These are phyloP conservation scores for Porcisia hertigi DNA, from an alignment of 208 protist species.

Conservation along the genomic window DNA sequence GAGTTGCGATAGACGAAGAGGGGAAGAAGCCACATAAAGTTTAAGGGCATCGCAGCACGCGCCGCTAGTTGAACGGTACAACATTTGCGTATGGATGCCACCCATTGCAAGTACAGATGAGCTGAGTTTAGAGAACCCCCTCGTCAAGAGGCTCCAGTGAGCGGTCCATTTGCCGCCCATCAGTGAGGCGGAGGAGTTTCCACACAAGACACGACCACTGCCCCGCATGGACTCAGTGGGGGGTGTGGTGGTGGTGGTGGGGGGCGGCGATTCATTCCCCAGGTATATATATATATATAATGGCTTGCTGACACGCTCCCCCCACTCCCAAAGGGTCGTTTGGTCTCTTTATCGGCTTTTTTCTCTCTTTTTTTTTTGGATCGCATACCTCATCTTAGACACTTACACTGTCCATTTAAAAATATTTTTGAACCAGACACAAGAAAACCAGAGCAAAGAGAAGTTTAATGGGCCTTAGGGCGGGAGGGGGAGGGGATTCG, in stretches of 20 bases:
- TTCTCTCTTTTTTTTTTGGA: neutral
- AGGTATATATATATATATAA: too few relatives aligned
- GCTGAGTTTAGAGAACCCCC: neutral
- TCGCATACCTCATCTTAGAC: constrained; percentile 6
- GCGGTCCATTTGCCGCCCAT: neutral
- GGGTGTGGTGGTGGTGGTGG: neutral
- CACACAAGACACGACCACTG: neutral
- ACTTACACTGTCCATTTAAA: constrained; percentile 5
- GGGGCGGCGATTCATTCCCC: too few relatives aligned
- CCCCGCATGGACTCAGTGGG: neutral
- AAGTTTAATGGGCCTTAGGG: too few relatives aligned
- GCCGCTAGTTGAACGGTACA: neutral
- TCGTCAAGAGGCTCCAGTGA: neutral
- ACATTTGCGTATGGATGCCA: neutral
- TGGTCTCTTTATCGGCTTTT: neutral
- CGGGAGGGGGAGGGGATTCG: too few relatives aligned
- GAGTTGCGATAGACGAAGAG: neutral
- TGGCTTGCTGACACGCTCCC: neutral
- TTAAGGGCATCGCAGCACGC: neutral
- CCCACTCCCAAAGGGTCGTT: neutral
- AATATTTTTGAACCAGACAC: neutral
- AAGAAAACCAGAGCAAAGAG: neutral
- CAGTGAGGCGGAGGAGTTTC: neutral
- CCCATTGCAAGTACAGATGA: neutral
- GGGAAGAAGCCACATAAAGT: neutral